Conservation (phyloP, 2,329 filamentous ascomycete genomes). For the Cladosporium sp. region DNA sequence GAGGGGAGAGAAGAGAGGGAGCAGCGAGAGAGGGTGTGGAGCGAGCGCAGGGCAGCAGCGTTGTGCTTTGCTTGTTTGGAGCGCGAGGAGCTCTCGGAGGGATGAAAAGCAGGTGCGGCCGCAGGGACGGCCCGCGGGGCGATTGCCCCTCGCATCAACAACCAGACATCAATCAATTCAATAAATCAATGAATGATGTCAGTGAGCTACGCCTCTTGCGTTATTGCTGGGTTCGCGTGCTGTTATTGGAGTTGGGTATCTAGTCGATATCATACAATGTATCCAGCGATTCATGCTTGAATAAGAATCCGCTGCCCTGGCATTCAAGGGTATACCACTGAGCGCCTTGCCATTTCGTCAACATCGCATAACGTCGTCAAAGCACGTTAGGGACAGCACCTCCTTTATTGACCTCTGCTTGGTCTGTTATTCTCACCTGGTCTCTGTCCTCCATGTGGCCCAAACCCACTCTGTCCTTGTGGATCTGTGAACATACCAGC, state of each 20-base stretch:
- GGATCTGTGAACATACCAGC: neutral
- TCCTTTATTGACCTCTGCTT: neutral
- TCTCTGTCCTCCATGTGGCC: neutral
- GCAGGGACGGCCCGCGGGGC: neutral
- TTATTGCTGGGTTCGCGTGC: neutral
- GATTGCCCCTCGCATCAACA: neutral
- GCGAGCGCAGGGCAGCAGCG: neutral
- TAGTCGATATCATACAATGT: neutral
- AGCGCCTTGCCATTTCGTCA: neutral
- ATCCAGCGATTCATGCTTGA: neutral
- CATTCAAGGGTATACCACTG: no score
- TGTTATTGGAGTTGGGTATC: neutral
- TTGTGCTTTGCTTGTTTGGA: neutral
- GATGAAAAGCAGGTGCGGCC: neutral
- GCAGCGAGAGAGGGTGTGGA: conserved; percentile 1
- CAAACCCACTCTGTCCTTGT: neutral
- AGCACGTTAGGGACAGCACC: neutral
- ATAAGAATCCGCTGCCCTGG: no score
- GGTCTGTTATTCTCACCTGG: neutral
- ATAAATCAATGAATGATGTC: no score
- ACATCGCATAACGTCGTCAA: neutral
- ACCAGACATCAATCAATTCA: no score
- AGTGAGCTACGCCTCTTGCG: neutral
- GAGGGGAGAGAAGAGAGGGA: neutral
- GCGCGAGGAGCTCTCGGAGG: neutral